Evolutionary conservation across 257 asterid species (phyloP).

Genomic region (Voacanga thouarsii): DNA sequence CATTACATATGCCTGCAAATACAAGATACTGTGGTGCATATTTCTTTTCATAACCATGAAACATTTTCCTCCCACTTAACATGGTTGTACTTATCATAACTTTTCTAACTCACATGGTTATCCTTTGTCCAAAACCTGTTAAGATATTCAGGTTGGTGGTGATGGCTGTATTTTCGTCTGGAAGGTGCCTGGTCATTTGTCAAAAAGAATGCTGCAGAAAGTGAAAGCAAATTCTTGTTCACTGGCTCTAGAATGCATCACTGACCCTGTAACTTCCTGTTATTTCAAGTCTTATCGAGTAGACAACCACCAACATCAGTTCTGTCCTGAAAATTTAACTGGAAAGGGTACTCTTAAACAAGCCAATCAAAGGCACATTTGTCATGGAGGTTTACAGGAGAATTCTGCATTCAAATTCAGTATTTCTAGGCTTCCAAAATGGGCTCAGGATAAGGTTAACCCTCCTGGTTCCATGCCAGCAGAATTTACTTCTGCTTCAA

Average conservation of each 20-base stretch:
- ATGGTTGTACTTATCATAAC: not conserved
- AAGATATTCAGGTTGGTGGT: conserved; percentile 48
- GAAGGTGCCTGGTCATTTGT: conserved; percentile 54
- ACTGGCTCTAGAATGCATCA: conserved; percentile 25
- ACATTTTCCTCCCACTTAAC: conserved; percentile 8
- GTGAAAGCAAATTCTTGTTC: conserved; percentile 28
- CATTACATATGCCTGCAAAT: not conserved
- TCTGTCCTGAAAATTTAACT: conserved; percentile 24
- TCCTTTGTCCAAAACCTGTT: conserved; percentile 12
- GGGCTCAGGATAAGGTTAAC: conserved; percentile 53
- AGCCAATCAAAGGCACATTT: conserved; percentile 19
- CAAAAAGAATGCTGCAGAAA: conserved; percentile 47
- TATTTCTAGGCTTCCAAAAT: conserved; percentile 63
- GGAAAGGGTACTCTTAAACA: conserved; percentile 21
- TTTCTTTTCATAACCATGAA: not conserved
- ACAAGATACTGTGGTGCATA: conserved; percentile 1
- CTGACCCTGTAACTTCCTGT: conserved; percentile 24
- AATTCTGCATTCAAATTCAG: conserved; percentile 50
- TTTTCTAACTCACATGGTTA: conserved; percentile 3
- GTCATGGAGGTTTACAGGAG: conserved; percentile 20
- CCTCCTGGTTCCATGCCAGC: conserved; percentile 19
- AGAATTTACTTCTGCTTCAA: conserved; percentile 30
- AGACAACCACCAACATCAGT: conserved; percentile 20
- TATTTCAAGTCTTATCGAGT: conserved; percentile 22
- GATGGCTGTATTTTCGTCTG: conserved; percentile 72